Evolutionary conservation across 371 early-diverging fungal genomes (phyloP), one percentile per base, ranked within the genome.

Genomic region (Phascolomyces articulosus): DNA sequence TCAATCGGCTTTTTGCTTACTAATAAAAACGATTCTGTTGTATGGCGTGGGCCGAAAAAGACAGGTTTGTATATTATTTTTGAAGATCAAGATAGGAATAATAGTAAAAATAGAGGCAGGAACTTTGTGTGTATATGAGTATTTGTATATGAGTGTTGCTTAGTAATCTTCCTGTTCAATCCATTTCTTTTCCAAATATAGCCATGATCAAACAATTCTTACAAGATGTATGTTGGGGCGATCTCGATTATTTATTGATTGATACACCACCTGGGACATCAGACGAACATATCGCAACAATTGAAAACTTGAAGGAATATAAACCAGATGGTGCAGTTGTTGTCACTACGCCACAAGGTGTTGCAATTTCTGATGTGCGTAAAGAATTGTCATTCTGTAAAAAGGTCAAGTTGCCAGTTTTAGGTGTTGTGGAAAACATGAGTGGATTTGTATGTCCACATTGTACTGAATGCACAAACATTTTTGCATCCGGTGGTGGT

Each of bases 221-320:
- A 40, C 88, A 91, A 41, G 96, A 96, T 69, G 94, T 94, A 0
- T 90, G 88, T 71, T 93, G 94, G 93, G 91, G 93, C 16, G 85
- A 87, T 23, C 85, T 95, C 66, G 96, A 97, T 58, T 95, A 92
- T 74, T 79, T 98, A 26, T 75, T 98, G 28, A 83, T 95, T 64
- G 98, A 98, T 78, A 97, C 96, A 29, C 99, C 99, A 34, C 99
- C 99, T 26, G 99, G 97, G 20, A 94, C 97, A 0, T 93, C 95
- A 11, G 97, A 96, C 73, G 97, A 97, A 71, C 98, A 97, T 74
- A 87, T 96, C 44, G 90, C 88, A n/a, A 82, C 90, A 38, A 90
- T 87, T 26, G 90, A 91, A 64, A 90, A 87, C 59, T 72, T 93
- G 11, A 91, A 91, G 65, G 89, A 88, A n/a, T 77, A 78, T 40